A percentile compares a stretch with the other conserved stretches of the same genome.
phyloP scores from a whole-genome alignment of 257 asterid species.

The Solanum ahanhuiri region DNA sequence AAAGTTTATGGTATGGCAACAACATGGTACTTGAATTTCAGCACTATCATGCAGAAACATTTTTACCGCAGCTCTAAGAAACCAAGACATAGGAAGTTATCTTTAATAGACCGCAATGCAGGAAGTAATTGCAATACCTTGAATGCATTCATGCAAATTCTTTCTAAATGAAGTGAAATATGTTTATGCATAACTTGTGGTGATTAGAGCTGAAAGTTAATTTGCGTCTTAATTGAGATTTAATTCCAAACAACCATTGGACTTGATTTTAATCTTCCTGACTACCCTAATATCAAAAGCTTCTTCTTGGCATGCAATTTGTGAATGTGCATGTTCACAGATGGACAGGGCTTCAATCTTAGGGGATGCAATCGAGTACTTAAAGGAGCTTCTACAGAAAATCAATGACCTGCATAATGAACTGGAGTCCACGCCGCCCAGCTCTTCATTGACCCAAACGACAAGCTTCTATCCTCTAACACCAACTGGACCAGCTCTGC shows the following conservation, averaged over 20 bases:
- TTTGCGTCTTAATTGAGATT: background rate
- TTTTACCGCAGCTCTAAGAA: background rate
- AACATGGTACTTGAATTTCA: background rate
- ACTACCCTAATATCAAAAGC: background rate
- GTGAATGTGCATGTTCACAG: conserved; percentile 17
- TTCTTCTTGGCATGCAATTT: background rate
- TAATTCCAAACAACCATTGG: background rate
- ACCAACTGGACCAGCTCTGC: conserved; percentile 55
- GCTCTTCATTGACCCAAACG: conserved; percentile 43
- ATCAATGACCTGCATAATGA: conserved; percentile 79
- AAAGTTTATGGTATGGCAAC: background rate
- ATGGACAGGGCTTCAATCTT: conserved; percentile 93
- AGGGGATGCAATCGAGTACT: conserved; percentile 86
- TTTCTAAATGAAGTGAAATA: no score
- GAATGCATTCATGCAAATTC: no score
- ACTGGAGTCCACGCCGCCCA: conserved; percentile 55
- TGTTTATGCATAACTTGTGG: no score
- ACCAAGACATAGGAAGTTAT: background rate
- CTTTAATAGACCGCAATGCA: background rate
- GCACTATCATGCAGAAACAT: background rate
- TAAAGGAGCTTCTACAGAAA: conserved; percentile 75
- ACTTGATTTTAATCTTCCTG: background rate
- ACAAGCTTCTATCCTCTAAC: conserved; percentile 67
- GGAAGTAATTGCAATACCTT: no score
- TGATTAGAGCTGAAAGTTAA: no score